Base-by-base conservation (phyloP, 306 rosid species). In the Dalbergia cochinchinensis region DNA sequence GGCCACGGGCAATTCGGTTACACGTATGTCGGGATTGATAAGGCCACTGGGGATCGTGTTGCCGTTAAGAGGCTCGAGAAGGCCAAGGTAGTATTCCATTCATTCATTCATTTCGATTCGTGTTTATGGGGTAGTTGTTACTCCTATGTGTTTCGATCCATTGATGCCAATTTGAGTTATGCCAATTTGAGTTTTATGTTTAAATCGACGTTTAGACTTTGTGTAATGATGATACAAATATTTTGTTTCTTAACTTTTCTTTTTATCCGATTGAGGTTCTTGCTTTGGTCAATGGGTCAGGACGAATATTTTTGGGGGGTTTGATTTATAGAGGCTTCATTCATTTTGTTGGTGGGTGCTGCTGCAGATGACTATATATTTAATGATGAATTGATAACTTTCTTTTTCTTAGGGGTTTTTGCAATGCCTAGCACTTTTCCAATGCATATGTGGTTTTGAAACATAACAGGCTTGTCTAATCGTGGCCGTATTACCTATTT, bases 1-100 rank as follows among this genome's bases (percentile, higher is more conserved):
- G 99, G 99, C 0, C 98, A 96, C 11, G 99, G 99, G 1, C 99
- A 96, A 78, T 96, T 96, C 78, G 99, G 99, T 18, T 96, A 96
- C 58, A 96, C 99, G 8, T 96, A 91, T 81, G 98, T 91, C 7
- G 99, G 98, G 4, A 65, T 85, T 8, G 93, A 93, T 77, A 90
- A 85, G 83, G 85, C 69, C 3, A 93, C 88, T 84, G 98, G 97
- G 83, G 96, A 96, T 86, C 96, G 98, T 15, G 99, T 96, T 15
- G 99, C 97, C 18, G 99, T 96, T 4, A 96, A 96, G 88, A 88
- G 89, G 73, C 91, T 96, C 48, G 98, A 96, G 73, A 96, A 96
- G 88, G 85, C 47, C 69, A 96, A 96, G 99, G 99, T 96, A 1
- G 31, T 26, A 26, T 26, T 26, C 31, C 31, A 26, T 26, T 26